Evolutionary conservation across 495 filamentous ascomycete species (phyloP), one percentile per base, ranked within the genome.

Genomic region (Lasiosphaeris hirsuta): DNA sequence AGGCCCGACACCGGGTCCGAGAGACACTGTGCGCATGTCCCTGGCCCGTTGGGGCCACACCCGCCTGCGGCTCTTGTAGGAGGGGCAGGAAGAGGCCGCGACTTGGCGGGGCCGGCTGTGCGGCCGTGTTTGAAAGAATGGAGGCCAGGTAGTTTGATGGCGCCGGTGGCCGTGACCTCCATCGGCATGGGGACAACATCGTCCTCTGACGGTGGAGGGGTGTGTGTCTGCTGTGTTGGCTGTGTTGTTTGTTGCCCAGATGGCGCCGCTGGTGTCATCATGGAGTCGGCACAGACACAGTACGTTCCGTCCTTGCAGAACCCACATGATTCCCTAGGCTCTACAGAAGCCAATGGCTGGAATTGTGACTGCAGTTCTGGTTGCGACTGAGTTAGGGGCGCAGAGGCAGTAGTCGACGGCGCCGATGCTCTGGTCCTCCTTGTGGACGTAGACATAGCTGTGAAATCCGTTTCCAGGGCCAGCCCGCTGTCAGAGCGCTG

Each of bases 261-360:
- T 14, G 40, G 30, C 41, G 17, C 17, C 40, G 37, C 10, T 15
- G 41, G 41, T 7, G 41, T 48, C 8, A 83, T 81, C 53, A 65
- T 60, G 66, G 89, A 80, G 54, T 93, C 89, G 30, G 86, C 89
- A 68, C 90, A 96, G 54, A 92, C 83, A 65, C 90, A 96, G 62
- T 89, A 87, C 0, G 86, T 90, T 13, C 89, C 89, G 51, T 92
- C 88, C 61, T 85, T 80, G 69, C 90, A 96, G 75, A 95, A 95
- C n/a, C 90, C 90, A 63, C 90, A 96, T 9, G 85, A 81, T 48
- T 94, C 90, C 44, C 67, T 63, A 5, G 64, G 64, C 39, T 72
- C 67, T 13, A 73, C 47, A 10, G 67, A 58, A 5, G 51, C 30
- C 55, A 74, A 62, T 18, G 66, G 54, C 14, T 66, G 61, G 2